A percentile compares a stretch with the other conserved stretches of the same genome.
Conservation (phyloP, 148 eudicot species). For the Agrostemma githago region DNA sequence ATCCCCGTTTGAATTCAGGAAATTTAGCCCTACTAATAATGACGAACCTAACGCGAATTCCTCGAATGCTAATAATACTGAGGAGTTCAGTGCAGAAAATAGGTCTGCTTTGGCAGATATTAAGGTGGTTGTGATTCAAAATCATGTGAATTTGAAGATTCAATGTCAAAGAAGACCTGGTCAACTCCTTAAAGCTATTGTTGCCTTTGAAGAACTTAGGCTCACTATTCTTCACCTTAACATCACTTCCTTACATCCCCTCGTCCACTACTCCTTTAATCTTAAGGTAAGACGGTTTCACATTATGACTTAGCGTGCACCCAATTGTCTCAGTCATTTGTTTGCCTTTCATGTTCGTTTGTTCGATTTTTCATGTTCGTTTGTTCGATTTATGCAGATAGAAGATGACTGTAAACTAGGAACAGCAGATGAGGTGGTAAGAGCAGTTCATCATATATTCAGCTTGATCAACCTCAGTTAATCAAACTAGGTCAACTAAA, state of each 20-base stretch:
- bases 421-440: conserved; percentile 46
- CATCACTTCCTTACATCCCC: conserved; percentile 37
- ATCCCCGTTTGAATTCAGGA: conserved; percentile 19
- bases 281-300: conserved; percentile 29
- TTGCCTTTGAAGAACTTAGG: conserved; percentile 46
- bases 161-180: conserved; percentile 43
- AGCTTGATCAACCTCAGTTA: conserved; percentile 32
- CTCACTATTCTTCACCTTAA: conserved; percentile 51
- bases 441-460: conserved; percentile 47
- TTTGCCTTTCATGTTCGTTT: too few relatives aligned
- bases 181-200: conserved; percentile 39
- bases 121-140: conserved; percentile 43
- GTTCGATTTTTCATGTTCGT: too few relatives aligned
- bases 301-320: too few relatives aligned
- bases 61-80: conserved; percentile 10
- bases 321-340: too few relatives aligned
- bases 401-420: conserved; percentile 49
- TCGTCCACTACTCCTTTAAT: conserved; percentile 47
- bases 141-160: conserved; percentile 48
- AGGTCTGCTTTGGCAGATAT: conserved; percentile 33
- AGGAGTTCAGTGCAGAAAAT: conserved; percentile 36
- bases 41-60: conserved; percentile 20
- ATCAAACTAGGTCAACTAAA: conserved; percentile 15
- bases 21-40: conserved; percentile 9
- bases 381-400: conserved; percentile 32